Percentiles rank a stretch among this genome's conserved stretches.
phyloP scores from a whole-genome alignment of 495 filamentous ascomycete genomes.

The Beverwykella pulmonaria region DNA sequence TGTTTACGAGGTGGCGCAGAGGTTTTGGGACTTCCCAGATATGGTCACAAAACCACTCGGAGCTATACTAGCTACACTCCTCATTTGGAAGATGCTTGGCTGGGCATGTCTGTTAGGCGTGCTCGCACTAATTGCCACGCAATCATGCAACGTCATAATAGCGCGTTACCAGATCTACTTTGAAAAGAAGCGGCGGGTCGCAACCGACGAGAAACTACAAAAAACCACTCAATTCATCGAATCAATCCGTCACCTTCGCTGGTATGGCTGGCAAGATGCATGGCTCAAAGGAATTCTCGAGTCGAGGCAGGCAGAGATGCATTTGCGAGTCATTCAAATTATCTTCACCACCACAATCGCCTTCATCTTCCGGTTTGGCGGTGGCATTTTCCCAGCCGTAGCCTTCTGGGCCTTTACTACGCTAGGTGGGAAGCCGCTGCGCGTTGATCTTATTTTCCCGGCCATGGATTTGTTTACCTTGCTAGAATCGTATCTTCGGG shows the following conservation, averaged over 20 bases:
- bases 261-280: conserved; percentile 82
- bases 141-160: conserved; percentile 64
- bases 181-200: conserved; percentile 64
- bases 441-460: conserved; percentile 79
- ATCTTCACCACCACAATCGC: conserved; percentile 62
- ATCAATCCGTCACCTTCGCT: conserved; percentile 79
- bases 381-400: conserved; percentile 72
- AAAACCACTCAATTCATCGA: conserved; percentile 79
- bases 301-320: conserved; percentile 67
- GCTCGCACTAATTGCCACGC: conserved; percentile 63
- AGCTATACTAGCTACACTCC: conserved; percentile 64
- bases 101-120: conserved; percentile 77
- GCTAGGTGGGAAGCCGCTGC: conserved; percentile 63
- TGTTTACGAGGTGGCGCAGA: conserved; percentile 79
- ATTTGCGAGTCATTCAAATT: conserved; percentile 64
- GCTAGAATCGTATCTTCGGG: conserved; percentile 69
- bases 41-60: conserved; percentile 69
- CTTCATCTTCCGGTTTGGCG: conserved; percentile 65
- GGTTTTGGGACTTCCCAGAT: conserved; percentile 77
- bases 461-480: conserved; percentile 76
- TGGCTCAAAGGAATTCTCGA: conserved; percentile 77
- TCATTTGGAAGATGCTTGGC: conserved; percentile 76
- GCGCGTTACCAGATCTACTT: conserved; percentile 62
- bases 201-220: conserved; percentile 73
- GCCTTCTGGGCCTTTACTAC: conserved; percentile 78